A percentile compares a stretch with the other conserved stretches of the same genome.
These are phyloP conservation scores for Rhizomucor miehei DNA, from an alignment of 371 early-diverging fungal genomes.

Conservation along the genomic window DNA sequence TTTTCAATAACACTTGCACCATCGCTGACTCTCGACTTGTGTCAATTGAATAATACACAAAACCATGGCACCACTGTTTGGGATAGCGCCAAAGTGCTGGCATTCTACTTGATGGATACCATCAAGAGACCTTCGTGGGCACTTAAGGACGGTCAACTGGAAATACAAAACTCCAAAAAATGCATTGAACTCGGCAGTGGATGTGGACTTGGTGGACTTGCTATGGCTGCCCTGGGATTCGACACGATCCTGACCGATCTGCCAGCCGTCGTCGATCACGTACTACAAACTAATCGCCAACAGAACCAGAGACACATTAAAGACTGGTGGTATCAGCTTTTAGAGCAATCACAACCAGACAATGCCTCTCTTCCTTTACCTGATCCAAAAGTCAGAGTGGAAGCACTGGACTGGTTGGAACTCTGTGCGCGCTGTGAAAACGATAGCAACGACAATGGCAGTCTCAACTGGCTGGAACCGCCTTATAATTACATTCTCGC, in stretches of 20 bases:
- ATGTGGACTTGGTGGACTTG: constrained; percentile 33
- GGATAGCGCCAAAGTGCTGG: constrained; percentile 33
- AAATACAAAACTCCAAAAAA: constrained; percentile 16
- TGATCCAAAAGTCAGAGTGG: constrained; percentile 19
- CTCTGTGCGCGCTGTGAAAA: constrained; percentile 2
- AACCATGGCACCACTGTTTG: constrained; percentile 44
- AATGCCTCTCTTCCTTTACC: constrained; percentile 2
- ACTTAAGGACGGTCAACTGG: background rate
- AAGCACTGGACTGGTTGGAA: constrained; percentile 30
- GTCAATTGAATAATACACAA: constrained; percentile 31
- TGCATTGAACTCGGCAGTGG: constrained; percentile 42
- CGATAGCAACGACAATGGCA: background rate
- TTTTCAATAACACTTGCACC: constrained; percentile 22
- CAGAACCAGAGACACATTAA: constrained; percentile 18
- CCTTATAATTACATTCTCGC: constrained; percentile 33
- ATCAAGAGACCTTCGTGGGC: constrained; percentile 22
- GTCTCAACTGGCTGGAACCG: constrained; percentile 6
- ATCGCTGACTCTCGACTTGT: constrained; percentile 17
- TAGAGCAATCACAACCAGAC: constrained; percentile 8
- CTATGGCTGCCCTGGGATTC: constrained; percentile 34
- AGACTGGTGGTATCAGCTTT: constrained; percentile 27
- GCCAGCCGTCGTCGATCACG: constrained; percentile 24
- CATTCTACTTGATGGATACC: constrained; percentile 28
- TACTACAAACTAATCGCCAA: constrained; percentile 17
- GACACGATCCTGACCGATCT: constrained; percentile 34